Evolutionary conservation across 108 stramenopile species (phyloP).

Genomic region (Conticribra guillardii): DNA sequence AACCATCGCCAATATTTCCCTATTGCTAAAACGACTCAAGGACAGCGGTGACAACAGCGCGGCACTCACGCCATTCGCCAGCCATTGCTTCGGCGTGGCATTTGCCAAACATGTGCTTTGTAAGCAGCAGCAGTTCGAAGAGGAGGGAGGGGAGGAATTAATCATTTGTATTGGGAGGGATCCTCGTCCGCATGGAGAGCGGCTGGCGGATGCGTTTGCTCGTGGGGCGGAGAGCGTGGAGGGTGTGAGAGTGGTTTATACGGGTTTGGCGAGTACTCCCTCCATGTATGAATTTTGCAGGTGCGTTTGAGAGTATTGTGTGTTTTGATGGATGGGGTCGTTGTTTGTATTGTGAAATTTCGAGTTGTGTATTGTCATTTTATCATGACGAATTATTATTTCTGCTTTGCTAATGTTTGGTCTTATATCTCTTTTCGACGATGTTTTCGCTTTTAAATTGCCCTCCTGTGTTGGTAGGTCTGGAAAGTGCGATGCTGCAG

Average conservation of each 20-base stretch:
- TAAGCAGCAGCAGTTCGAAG: not conserved
- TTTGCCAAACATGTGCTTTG: slow-evolving; percentile 25
- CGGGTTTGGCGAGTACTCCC: slow-evolving; percentile 79
- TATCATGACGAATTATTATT: not conserved
- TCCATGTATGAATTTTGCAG: slow-evolving; percentile 72
- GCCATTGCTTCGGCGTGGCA: slow-evolving; percentile 70
- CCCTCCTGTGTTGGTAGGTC: slow-evolving; percentile 29
- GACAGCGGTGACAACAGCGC: slow-evolving; percentile 19
- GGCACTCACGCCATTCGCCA: slow-evolving; percentile 78
- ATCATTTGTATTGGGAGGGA: slow-evolving; percentile 74
- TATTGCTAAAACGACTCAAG: slow-evolving; percentile 16
- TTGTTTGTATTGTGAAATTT: not conserved
- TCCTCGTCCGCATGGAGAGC: slow-evolving; percentile 71
- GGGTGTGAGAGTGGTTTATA: slow-evolving; percentile 57
- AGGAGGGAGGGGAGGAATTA: slow-evolving; percentile 19
- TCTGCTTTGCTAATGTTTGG: too few relatives aligned
- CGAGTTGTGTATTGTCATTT: not conserved
- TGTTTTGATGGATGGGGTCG: not conserved
- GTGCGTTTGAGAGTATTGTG: slow-evolving; percentile 34
- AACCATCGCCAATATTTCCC: slow-evolving; percentile 48
- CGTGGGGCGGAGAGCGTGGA: slow-evolving; percentile 64
- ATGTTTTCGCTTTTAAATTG: not conserved
- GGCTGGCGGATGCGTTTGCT: slow-evolving; percentile 72
- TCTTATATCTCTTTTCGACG: too few relatives aligned
- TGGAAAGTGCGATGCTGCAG: slow-evolving; percentile 65